Evolutionary conservation across 2,329 filamentous ascomycete genomes (phyloP), one percentile per base, ranked within the genome.

Genomic region (Myriosclerotinia scirpicola): DNA sequence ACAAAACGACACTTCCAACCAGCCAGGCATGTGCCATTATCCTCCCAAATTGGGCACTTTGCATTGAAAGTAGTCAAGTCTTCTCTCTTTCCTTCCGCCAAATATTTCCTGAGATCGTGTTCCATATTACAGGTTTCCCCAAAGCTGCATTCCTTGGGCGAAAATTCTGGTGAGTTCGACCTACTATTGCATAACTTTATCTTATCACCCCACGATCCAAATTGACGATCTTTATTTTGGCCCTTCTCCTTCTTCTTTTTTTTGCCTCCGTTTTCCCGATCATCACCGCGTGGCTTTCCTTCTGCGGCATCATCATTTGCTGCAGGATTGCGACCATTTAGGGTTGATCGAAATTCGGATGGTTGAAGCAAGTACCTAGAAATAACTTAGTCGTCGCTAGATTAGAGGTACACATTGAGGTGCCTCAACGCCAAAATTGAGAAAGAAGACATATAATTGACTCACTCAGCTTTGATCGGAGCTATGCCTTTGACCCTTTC

Each of bases 1-100:
- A 92, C 90, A 75, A 97, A 96, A 30, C 94, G 90, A 77, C 95
- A 99, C 77, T 94, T 96, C 93, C 94, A 99, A 7, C 95, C 95
- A 17, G 90, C 86, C 59, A 86, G 84, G 74, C 95, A 99, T 69
- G 83, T 86, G 15, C 93, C 93, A 70, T 89, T 86, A 20, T 82
- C 81, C 71, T 91, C 88, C 77, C 87, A 97, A 11, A 96, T 85
- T 0, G 93, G 94, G 75, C 95, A 99, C 69, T 89, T 82, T 8
- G 91, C 90, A 53, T 83, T 84, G 73, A 96, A 90, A 0, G 90
- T 92, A 6, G 84, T 84, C 50, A 97, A 82, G 75, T 98, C 92
- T 68, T 87, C 87, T 54, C 92, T 87, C 71, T 94, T 93, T 69
- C 93, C 90, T 66, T 95, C 87, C 42, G 85, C 85, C 59, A 99